These are phyloP conservation scores for Syzygium aromaticum DNA, from an alignment of 345 rosid species.

Conservation along the genomic window DNA sequence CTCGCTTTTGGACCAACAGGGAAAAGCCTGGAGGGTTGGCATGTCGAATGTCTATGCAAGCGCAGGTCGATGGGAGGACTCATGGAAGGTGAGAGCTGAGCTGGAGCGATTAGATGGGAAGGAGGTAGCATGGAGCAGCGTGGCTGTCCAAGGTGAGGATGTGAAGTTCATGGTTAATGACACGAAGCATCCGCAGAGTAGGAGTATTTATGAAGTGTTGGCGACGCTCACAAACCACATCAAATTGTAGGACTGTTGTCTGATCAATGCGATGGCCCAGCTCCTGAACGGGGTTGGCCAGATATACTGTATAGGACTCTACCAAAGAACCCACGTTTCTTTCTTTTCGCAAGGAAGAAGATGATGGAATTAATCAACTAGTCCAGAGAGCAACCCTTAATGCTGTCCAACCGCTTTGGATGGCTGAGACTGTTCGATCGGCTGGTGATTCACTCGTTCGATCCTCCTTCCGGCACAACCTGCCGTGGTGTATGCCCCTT, in stretches of 20 bases:
- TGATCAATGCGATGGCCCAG: neutral
- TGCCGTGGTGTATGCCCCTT: neutral
- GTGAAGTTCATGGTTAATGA: constrained; percentile 22
- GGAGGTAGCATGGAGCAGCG: constrained; percentile 28
- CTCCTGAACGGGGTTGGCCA: neutral
- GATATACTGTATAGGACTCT: neutral
- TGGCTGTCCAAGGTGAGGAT: constrained; percentile 11
- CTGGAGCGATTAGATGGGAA: constrained; percentile 7
- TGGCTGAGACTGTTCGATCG: neutral
- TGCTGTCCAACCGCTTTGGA: neutral
- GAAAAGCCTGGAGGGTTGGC: constrained; percentile 18
- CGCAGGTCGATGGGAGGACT: constrained; percentile 21
- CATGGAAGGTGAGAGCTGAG: constrained; percentile 9
- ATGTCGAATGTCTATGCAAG: constrained; percentile 22
- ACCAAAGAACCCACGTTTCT: neutral
- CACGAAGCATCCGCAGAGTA: constrained; percentile 16
- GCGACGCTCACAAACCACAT: constrained; percentile 8
- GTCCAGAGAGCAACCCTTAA: neutral
- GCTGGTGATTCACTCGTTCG: neutral
- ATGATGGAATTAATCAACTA: neutral
- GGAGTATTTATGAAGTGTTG: constrained; percentile 6
- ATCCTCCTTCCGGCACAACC: neutral
- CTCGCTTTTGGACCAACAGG: constrained; percentile 5
- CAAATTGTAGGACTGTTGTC: neutral
- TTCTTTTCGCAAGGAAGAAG: neutral